phyloP scores from a whole-genome alignment of 257 asterid genomes.

The Nicotiana noctiflora region DNA sequence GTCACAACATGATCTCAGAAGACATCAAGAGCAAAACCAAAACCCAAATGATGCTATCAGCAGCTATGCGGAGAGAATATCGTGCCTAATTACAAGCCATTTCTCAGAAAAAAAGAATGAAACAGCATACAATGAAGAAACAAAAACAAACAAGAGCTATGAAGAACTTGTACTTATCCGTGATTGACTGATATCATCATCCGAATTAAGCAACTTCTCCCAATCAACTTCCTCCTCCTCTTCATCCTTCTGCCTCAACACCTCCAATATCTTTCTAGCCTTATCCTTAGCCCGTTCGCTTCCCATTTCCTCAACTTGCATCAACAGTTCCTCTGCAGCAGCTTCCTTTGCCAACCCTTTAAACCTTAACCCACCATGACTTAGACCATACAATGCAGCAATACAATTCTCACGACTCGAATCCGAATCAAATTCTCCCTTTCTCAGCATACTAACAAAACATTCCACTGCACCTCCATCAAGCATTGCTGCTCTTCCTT shows the following conservation, averaged over 20 bases:
- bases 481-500: slow-evolving; percentile 79
- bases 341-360: slow-evolving; percentile 89
- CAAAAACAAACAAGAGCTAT: background rate
- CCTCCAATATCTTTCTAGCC: slow-evolving; percentile 54
- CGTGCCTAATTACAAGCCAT: slow-evolving; percentile 17
- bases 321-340: slow-evolving; percentile 61
- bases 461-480: slow-evolving; percentile 64
- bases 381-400: slow-evolving; percentile 63
- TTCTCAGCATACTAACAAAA: slow-evolving; percentile 36
- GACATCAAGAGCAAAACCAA: background rate
- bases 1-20: background rate
- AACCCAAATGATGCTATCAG: background rate
- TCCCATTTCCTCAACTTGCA: slow-evolving; percentile 40
- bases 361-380: slow-evolving; percentile 88
- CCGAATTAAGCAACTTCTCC: slow-evolving; percentile 73
- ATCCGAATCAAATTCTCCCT: slow-evolving; percentile 37
- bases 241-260: slow-evolving; percentile 54
- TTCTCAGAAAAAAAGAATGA: background rate
- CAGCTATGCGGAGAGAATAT: background rate
- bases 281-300: slow-evolving; percentile 39
- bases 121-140: slow-evolving; percentile 1
- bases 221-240: slow-evolving; percentile 82
- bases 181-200: slow-evolving; percentile 40
- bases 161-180: slow-evolving; percentile 3
- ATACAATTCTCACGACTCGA: slow-evolving; percentile 56